Percentiles rank a stretch among this genome's conserved stretches.
Evolutionary conservation across 2,329 filamentous ascomycete genomes (phyloP).

Genomic region (Hymenoscyphus fraxineus): DNA sequence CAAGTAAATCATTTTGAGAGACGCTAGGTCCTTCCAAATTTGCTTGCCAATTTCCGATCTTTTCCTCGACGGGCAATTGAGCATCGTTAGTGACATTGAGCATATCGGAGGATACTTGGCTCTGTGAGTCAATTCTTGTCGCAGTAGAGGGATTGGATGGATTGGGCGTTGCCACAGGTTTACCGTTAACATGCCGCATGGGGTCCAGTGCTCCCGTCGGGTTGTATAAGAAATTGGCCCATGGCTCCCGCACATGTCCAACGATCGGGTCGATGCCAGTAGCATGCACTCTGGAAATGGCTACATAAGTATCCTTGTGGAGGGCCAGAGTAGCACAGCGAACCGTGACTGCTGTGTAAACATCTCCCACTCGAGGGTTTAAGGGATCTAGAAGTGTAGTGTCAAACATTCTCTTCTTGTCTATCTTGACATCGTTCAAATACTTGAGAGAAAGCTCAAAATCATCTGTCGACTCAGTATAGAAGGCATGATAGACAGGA

Average conservation of each 20-base stretch:
- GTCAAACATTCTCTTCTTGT: constrained; percentile 19
- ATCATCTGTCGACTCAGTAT: constrained; percentile 24
- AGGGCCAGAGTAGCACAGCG: constrained; percentile 18
- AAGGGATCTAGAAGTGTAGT: constrained; percentile 28
- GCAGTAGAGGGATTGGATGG: background rate
- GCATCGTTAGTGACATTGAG: background rate
- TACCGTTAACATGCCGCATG: background rate
- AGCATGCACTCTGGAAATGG: background rate
- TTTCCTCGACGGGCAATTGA: background rate
- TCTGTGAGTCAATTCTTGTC: background rate
- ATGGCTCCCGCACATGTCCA: background rate
- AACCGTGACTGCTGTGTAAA: constrained; percentile 19
- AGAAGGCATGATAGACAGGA: constrained; percentile 25
- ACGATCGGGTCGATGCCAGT: background rate
- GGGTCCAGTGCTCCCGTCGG: background rate
- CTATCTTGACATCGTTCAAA: constrained; percentile 21
- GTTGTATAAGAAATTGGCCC: background rate
- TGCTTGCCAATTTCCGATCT: background rate
- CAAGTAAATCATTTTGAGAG: background rate
- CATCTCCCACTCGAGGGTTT: constrained; percentile 11
- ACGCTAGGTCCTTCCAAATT: background rate
- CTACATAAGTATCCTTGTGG: constrained; percentile 5
- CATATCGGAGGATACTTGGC: background rate
- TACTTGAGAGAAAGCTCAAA: constrained; percentile 21
- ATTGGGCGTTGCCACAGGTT: background rate